phyloP scores from a whole-genome alignment of 805 yeast genomes.

The Cyberlindnera saturnus region DNA sequence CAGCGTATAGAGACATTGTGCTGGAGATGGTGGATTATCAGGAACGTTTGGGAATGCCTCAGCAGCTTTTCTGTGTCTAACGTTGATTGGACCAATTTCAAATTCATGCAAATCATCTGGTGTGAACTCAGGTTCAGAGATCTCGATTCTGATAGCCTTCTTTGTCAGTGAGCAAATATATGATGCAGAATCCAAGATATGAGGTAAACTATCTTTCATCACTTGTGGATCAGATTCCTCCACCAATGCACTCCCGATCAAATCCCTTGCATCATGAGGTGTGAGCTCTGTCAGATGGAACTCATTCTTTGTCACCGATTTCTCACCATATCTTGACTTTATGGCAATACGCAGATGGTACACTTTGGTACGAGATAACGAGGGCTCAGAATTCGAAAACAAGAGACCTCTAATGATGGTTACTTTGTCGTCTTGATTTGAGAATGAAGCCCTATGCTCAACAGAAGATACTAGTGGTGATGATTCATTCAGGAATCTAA shows the following conservation, averaged over 20 bases:
- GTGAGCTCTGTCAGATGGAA: slow-evolving; percentile 25
- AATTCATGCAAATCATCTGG: slow-evolving; percentile 41
- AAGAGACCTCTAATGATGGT: slow-evolving; percentile 23
- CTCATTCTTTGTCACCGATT: slow-evolving; percentile 24
- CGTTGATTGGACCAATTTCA: slow-evolving; percentile 42
- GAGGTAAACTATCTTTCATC: slow-evolving; percentile 25
- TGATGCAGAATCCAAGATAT: slow-evolving; percentile 39
- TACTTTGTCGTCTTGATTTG: slow-evolving; percentile 18
- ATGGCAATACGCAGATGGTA: slow-evolving; percentile 32
- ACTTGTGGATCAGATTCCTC: slow-evolving; percentile 9
- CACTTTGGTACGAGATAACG: slow-evolving; percentile 17
- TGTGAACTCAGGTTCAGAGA: slow-evolving; percentile 46
- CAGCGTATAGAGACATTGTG: slow-evolving; percentile 55
- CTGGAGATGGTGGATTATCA: slow-evolving; percentile 39
- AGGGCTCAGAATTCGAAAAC: slow-evolving; percentile 23
- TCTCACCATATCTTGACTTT: slow-evolving; percentile 20
- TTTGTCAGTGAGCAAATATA: slow-evolving; percentile 41
- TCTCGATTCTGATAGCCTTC: slow-evolving; percentile 45
- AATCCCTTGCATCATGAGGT: slow-evolving; percentile 27
- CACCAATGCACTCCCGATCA: slow-evolving; percentile 14
- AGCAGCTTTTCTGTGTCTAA: slow-evolving; percentile 40
- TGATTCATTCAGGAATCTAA: slow-evolving; percentile 22
- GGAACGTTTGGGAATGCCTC: slow-evolving; percentile 21
- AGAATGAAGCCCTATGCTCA: slow-evolving; percentile 11
- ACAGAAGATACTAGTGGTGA: slow-evolving; percentile 22